Conservation (phyloP, 495 filamentous ascomycete species). For the Cenococcum geophilum region DNA sequence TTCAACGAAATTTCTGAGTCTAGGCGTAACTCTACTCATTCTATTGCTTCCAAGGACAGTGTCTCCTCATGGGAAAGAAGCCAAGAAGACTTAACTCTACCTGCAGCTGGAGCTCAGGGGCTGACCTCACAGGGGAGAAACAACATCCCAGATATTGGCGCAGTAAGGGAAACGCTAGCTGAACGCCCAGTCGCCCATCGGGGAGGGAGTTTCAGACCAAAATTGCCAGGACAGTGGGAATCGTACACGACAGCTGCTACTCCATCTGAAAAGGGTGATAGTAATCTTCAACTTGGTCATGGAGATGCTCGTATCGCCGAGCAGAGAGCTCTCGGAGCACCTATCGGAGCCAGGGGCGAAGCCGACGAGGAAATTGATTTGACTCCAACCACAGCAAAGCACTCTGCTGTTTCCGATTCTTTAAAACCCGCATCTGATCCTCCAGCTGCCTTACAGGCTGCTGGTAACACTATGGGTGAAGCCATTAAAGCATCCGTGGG, state of each 20-base stretch:
- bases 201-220: conserved; percentile 47
- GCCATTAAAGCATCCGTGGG: conserved; percentile 30
- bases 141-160: conserved; percentile 1
- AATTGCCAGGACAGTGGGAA: conserved; percentile 60
- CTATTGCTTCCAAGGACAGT: conserved; percentile 28
- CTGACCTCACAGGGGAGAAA: conserved; percentile 11
- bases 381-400: conserved; percentile 35
- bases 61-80: conserved; percentile 36
- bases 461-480: conserved; percentile 34
- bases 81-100: conserved; percentile 30
- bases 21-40: conserved; percentile 36
- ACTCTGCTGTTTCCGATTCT: conserved; percentile 13
- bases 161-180: conserved; percentile 2
- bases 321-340: not conserved
- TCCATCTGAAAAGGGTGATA: conserved; percentile 19
- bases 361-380: conserved; percentile 33
- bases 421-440: conserved; percentile 19
- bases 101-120: not conserved
- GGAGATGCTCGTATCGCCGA: not conserved
- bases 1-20: conserved; percentile 39
- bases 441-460: conserved; percentile 28
- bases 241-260: conserved; percentile 48
- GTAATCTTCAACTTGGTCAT: conserved; percentile 5
- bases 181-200: conserved; percentile 18
- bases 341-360: not conserved